phyloP scores from a whole-genome alignment of 2,329 filamentous ascomycete genomes.

The Geosmithia putterillii region DNA sequence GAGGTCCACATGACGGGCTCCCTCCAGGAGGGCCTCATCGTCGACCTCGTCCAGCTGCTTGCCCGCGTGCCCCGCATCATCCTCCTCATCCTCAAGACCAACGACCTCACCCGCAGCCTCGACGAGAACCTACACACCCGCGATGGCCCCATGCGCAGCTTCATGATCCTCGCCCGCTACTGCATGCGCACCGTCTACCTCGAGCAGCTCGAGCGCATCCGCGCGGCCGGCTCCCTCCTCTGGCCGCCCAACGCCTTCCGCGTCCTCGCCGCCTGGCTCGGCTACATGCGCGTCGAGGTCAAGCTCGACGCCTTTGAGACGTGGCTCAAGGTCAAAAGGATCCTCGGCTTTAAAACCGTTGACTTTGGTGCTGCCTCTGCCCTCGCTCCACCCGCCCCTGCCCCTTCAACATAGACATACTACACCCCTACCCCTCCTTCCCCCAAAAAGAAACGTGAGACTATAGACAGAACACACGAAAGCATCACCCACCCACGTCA shows the following conservation, averaged over 20 bases:
- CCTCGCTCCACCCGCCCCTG: constrained; percentile 2
- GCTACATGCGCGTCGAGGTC: constrained; percentile 45
- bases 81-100: constrained; percentile 91
- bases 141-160: constrained; percentile 50
- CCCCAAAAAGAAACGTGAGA: no score
- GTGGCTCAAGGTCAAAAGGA: constrained; percentile 43
- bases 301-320: constrained; percentile 54
- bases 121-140: constrained; percentile 81
- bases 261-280: constrained; percentile 43
- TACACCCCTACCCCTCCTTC: no score
- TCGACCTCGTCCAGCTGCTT: constrained; percentile 77
- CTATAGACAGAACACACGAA: constrained; percentile 2
- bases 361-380: constrained; percentile 13
- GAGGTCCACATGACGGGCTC: constrained; percentile 78
- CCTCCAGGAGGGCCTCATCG: constrained; percentile 77
- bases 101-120: constrained; percentile 85
- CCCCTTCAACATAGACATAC: not conserved
- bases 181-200: constrained; percentile 54
- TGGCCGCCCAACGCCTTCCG: constrained; percentile 44
- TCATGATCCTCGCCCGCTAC: constrained; percentile 57
- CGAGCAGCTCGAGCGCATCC: constrained; percentile 49
- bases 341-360: constrained; percentile 19
- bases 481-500: not conserved
- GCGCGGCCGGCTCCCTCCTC: constrained; percentile 37
- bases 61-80: constrained; percentile 86